These are phyloP conservation scores for Pezicula rhizophila DNA, from an alignment of 2,329 filamentous ascomycete genomes.

Conservation along the genomic window DNA sequence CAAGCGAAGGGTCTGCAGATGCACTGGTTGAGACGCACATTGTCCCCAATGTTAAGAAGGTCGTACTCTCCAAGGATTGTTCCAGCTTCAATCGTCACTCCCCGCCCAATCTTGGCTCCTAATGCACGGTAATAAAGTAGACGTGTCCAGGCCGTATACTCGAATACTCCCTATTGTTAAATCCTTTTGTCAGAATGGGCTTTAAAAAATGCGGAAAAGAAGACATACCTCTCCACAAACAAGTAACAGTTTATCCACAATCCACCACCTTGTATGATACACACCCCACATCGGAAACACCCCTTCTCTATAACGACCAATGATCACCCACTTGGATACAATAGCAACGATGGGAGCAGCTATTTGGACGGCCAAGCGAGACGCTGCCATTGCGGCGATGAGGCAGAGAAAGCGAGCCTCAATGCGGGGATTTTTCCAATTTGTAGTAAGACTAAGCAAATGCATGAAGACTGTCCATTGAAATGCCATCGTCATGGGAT, in stretches of 20 bases:
- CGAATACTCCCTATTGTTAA: slow-evolving; percentile 33
- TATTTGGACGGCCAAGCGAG: slow-evolving; percentile 33
- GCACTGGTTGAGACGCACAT: slow-evolving; percentile 40
- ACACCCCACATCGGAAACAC: slow-evolving; percentile 53
- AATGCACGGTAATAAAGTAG: slow-evolving; percentile 44
- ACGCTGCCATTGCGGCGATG: slow-evolving; percentile 37
- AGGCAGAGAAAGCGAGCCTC: slow-evolving; percentile 43
- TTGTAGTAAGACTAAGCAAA: slow-evolving; percentile 34
- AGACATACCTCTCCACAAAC: slow-evolving; percentile 36
- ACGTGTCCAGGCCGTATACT: slow-evolving; percentile 31
- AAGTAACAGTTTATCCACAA: slow-evolving; percentile 46
- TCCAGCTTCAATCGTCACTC: slow-evolving; percentile 38
- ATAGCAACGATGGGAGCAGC: slow-evolving; percentile 42
- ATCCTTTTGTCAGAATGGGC: background rate
- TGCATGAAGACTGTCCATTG: slow-evolving; percentile 49
- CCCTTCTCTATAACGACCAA: slow-evolving; percentile 46
- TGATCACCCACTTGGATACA: slow-evolving; percentile 46
- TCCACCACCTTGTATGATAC: slow-evolving; percentile 55
- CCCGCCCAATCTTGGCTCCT: slow-evolving; percentile 45
- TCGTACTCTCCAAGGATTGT: slow-evolving; percentile 49
- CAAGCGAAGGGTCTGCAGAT: slow-evolving; percentile 46
- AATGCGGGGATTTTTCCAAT: slow-evolving; percentile 35
- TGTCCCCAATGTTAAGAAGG: slow-evolving; percentile 46
- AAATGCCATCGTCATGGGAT: slow-evolving; percentile 43
- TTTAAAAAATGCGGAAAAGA: background rate